Percentiles rank a stretch among this genome's conserved stretches.
These are phyloP conservation scores for Trichoderma afroharzianum DNA, from an alignment of 2,329 filamentous ascomycete genomes.

Conservation along the genomic window DNA sequence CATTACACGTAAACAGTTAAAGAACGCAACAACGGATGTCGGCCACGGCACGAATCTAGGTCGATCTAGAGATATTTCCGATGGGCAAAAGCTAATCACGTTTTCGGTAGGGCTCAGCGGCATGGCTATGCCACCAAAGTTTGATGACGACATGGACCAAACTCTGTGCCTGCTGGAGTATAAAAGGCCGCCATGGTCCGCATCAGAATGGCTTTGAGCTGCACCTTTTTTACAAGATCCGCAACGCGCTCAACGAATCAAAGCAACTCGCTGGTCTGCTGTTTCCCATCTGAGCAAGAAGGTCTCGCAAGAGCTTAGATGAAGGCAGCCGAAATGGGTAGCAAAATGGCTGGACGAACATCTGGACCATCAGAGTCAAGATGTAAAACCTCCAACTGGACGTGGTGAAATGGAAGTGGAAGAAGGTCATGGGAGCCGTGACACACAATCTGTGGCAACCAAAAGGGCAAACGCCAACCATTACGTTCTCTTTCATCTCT, in stretches of 20 bases:
- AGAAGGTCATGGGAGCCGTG: not conserved
- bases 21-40: not conserved
- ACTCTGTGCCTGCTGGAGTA: not conserved
- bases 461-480: not conserved
- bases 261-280: not conserved
- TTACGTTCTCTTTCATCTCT: not conserved
- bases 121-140: not conserved
- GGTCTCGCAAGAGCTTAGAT: not conserved
- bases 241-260: not conserved
- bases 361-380: not conserved
- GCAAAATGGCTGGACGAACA: not conserved
- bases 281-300: not conserved
- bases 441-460: not conserved
- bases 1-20: not conserved
- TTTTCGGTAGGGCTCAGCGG: not conserved
- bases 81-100: not conserved
- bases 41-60: not conserved
- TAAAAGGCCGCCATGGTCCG: not conserved
- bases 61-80: not conserved
- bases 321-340: not conserved
- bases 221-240: not conserved
- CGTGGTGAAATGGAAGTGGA: not conserved
- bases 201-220: not conserved
- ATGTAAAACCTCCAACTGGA: not conserved
- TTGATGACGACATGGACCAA: not conserved